Percentiles rank a stretch among this genome's conserved stretches.
These are phyloP conservation scores for Wickerhamiella cacticola DNA, from an alignment of 805 yeast species.

Conservation along the genomic window DNA sequence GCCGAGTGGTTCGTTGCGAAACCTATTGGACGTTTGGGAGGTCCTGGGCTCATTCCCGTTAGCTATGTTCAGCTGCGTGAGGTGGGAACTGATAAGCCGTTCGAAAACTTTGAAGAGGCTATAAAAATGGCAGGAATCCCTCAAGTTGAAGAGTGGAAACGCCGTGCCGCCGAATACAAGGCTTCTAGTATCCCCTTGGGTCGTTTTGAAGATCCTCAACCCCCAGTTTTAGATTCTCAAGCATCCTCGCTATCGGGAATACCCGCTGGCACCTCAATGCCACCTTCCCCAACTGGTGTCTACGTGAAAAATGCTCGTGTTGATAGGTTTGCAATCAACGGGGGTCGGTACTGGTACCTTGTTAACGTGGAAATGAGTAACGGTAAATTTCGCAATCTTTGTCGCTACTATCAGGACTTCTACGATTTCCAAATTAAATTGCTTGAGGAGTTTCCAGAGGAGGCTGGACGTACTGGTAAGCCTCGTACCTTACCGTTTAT, in stretches of 20 bases:
- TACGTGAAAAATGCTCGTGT: slow-evolving; percentile 55
- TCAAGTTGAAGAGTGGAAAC: slow-evolving; percentile 92
- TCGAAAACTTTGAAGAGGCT: slow-evolving; percentile 45
- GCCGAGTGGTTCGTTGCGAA: slow-evolving; percentile 97
- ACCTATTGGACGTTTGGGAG: slow-evolving; percentile 88
- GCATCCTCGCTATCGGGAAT: neutral
- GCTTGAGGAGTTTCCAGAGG: slow-evolving; percentile 74
- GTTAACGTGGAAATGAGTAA: slow-evolving; percentile 54
- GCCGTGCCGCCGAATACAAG: slow-evolving; percentile 77
- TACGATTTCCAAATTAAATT: slow-evolving; percentile 82
- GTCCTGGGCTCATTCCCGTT: slow-evolving; percentile 93
- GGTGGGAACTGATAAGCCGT: slow-evolving; percentile 48
- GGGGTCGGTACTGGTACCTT: slow-evolving; percentile 82
- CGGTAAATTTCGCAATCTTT: slow-evolving; percentile 58
- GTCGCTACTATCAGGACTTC: slow-evolving; percentile 90
- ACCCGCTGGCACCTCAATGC: neutral
- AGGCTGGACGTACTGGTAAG: slow-evolving; percentile 76
- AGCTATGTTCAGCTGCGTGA: slow-evolving; percentile 80
- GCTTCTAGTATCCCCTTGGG: slow-evolving; percentile 69
- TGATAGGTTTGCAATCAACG: slow-evolving; percentile 66
- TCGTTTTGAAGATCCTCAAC: slow-evolving; percentile 31
- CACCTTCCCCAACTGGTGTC: slow-evolving; percentile 12
- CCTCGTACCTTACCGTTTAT: slow-evolving; percentile 80
- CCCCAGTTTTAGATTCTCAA: neutral
- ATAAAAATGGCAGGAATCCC: slow-evolving; percentile 66